Evolutionary conservation across 2,329 filamentous ascomycete genomes (phyloP).

Genomic region (Colletotrichum chrysophilum): DNA sequence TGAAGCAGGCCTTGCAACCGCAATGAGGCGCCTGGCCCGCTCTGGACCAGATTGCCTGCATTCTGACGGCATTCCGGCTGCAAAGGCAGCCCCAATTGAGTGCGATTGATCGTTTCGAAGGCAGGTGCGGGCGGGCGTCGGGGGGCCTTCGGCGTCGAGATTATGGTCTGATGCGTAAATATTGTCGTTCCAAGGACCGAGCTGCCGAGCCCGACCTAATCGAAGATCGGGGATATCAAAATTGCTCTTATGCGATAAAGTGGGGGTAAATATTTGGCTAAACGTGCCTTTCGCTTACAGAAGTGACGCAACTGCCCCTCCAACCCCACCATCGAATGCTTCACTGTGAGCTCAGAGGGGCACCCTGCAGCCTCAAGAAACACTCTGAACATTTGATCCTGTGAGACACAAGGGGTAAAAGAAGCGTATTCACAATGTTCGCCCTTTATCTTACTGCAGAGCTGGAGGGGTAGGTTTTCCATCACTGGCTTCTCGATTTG

Average conservation of each 20-base stretch:
- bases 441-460: conserved; percentile 72
- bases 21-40: conserved; percentile 68
- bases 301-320: conserved; percentile 19
- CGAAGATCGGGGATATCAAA: neutral
- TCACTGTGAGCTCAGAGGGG: neutral
- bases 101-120: conserved; percentile 2
- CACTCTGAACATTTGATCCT: neutral
- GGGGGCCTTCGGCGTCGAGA: neutral
- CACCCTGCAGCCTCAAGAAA: neutral
- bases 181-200: neutral
- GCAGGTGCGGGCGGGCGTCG: neutral
- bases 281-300: neutral
- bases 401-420: neutral
- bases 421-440: conserved; percentile 56
- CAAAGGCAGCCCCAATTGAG: conserved; percentile 9
- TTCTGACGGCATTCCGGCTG: conserved; percentile 47
- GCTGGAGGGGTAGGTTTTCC: conserved; percentile 63
- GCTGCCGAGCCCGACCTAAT: neutral
- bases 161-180: conserved; percentile 4
- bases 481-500: neutral
- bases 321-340: conserved; percentile 13
- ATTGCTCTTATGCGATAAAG: neutral
- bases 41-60: conserved; percentile 74
- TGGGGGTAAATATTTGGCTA: neutral
- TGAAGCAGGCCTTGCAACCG: conserved; percentile 66